These are phyloP conservation scores for Drosera capensis DNA, from an alignment of 148 eudicot genomes.

Conservation along the genomic window DNA sequence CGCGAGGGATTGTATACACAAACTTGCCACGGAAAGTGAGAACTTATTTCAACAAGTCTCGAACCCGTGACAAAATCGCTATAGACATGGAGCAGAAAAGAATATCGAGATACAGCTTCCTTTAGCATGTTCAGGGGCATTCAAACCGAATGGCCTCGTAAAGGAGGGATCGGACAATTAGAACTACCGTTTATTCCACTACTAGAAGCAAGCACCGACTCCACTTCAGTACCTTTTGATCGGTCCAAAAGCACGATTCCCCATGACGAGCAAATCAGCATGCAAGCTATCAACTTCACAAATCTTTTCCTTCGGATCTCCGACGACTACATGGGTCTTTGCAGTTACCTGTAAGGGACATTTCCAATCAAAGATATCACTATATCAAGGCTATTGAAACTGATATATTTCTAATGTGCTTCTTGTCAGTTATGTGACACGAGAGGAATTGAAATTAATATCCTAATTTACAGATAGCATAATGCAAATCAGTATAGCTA, in stretches of 20 bases:
- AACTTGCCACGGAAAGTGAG: too few species aligned
- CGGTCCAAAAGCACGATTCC: constrained; percentile 53
- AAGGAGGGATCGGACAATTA: too few species aligned
- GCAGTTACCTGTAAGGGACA: constrained; percentile 19
- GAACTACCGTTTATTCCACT: background rate
- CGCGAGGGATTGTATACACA: too few species aligned
- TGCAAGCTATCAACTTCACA: constrained; percentile 45
- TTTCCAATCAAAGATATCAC: background rate
- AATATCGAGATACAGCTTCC: too few species aligned
- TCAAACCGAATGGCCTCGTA: too few species aligned
- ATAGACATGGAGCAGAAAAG: too few species aligned
- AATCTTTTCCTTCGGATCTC: constrained; percentile 53
- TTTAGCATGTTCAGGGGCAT: too few species aligned
- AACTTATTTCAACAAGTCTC: too few species aligned
- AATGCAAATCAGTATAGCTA: too few species aligned
- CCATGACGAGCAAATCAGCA: constrained; percentile 63
- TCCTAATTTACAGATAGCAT: too few species aligned
- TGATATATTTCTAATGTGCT: background rate
- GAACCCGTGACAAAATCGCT: too few species aligned
- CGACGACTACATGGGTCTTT: constrained; percentile 32
- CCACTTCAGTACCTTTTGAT: constrained; percentile 39
- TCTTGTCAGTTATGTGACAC: background rate
- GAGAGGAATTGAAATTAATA: too few species aligned
- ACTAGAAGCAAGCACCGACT: background rate
- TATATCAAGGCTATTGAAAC: background rate